Percentiles rank a stretch among this genome's conserved stretches.
phyloP scores from a whole-genome alignment of 179 eudicot genomes.

The Corrigiola litoralis region DNA sequence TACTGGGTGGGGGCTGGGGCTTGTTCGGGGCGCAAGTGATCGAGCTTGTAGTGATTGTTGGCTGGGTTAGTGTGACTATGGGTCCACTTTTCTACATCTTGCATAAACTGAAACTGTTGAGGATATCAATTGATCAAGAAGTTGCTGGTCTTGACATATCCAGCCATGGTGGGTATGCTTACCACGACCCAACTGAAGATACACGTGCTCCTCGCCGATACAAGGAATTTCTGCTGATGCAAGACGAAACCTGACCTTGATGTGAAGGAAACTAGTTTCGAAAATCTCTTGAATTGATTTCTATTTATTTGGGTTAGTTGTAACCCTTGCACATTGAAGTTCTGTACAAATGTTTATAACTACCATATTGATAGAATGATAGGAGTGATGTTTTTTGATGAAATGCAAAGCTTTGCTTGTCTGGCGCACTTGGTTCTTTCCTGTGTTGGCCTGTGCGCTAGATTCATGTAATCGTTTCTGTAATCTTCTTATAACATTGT shows the following conservation, averaged over 20 bases:
- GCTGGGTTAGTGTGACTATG: conserved; percentile 72
- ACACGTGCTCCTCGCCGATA: conserved; percentile 18
- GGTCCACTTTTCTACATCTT: conserved; percentile 59
- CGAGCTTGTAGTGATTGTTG: conserved; percentile 42
- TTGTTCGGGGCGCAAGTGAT: conserved; percentile 53
- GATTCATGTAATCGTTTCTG: no score
- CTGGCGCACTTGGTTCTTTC: no score
- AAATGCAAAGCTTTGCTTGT: neutral
- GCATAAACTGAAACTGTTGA: conserved; percentile 42
- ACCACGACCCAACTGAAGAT: conserved; percentile 32
- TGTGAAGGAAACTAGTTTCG: no score
- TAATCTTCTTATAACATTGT: no score
- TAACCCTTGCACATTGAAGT: neutral
- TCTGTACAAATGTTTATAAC: neutral
- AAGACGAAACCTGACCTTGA: neutral
- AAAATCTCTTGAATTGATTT: no score
- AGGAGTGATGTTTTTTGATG: neutral
- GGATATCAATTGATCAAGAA: conserved; percentile 57
- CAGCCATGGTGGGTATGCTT: conserved; percentile 77
- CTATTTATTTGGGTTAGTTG: no score
- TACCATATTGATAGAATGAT: no score
- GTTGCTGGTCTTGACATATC: conserved; percentile 70
- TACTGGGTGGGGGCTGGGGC: conserved; percentile 70
- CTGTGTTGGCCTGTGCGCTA: no score
- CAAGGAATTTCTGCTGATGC: conserved; percentile 13